Conservation (phyloP, 306 rosid species). For the Corylus americana region DNA sequence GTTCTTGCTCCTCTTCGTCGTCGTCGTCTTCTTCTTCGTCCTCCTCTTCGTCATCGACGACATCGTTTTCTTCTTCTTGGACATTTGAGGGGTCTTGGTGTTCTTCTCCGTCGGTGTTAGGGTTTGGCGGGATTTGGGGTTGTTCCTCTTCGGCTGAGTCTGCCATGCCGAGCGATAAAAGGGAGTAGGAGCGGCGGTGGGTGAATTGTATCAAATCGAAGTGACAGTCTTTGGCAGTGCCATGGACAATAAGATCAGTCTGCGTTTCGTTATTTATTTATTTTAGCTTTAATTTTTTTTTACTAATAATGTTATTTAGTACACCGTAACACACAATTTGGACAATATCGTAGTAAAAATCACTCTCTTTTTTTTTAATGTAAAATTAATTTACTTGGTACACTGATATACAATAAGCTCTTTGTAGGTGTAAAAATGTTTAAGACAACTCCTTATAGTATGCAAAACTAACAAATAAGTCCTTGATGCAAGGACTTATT, state of each 20-base stretch:
- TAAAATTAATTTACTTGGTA: too few relatives aligned
- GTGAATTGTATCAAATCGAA: not conserved
- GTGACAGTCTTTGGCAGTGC: not conserved
- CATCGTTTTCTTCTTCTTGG: constrained; percentile 35
- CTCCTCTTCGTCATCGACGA: constrained; percentile 36
- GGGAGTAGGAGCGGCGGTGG: constrained; percentile 25
- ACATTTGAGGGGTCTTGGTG: constrained; percentile 37
- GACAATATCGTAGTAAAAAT: too few relatives aligned
- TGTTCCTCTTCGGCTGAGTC: constrained; percentile 36
- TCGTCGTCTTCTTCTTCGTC: constrained; percentile 30
- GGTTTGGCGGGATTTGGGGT: constrained; percentile 35
- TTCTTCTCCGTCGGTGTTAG: constrained; percentile 38
- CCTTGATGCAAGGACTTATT: too few relatives aligned
- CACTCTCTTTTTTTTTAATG: too few relatives aligned
- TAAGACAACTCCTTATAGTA: too few relatives aligned
- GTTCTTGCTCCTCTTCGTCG: constrained; percentile 27
- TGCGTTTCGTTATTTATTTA: not conserved
- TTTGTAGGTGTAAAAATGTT: too few relatives aligned
- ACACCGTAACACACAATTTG: too few relatives aligned
- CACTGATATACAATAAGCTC: too few relatives aligned
- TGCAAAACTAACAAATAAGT: too few relatives aligned
- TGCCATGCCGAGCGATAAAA: constrained; percentile 42
- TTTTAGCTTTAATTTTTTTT: not conserved
- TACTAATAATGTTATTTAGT: too few relatives aligned
- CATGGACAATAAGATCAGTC: not conserved